Percentiles rank a stretch among this genome's conserved stretches.
Evolutionary conservation across 129 eudicot species (phyloP).

Genomic region (Lactuca saligna): DNA sequence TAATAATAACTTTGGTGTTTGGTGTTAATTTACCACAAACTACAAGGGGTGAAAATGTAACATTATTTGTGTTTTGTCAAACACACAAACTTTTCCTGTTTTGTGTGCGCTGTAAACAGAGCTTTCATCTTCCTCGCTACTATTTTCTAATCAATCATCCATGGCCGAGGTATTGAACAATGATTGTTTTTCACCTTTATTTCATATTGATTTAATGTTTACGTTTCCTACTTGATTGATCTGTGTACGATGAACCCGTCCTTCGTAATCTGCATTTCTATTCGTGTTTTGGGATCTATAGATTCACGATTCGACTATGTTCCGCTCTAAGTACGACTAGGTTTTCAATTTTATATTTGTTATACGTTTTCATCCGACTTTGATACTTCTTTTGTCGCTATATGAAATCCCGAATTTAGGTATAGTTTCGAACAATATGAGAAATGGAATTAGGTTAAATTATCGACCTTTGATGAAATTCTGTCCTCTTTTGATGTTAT

Average conservation of each 20-base stretch:
- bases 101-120: conserved; percentile 12
- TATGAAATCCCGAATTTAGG: conserved; percentile 12
- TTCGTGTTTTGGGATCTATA: conserved; percentile 22
- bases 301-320: conserved; percentile 13
- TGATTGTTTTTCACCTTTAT: neutral
- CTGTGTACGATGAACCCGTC: conserved; percentile 13
- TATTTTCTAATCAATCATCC: conserved; percentile 1
- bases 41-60: conserved; percentile 11
- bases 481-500: neutral
- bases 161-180: conserved; percentile 32
- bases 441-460: conserved; percentile 16
- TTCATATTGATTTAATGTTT: neutral
- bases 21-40: neutral
- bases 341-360: neutral
- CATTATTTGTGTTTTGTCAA: conserved; percentile 2
- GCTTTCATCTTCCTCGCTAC: conserved; percentile 6
- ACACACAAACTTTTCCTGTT: conserved; percentile 1
- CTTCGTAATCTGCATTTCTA: conserved; percentile 9
- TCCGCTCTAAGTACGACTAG: neutral
- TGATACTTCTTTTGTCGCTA: neutral
- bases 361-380: neutral
- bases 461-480: neutral
- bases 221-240: conserved; percentile 14
- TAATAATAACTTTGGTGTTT: neutral
- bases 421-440: neutral